A percentile compares a stretch with the other conserved stretches of the same genome.
Evolutionary conservation across 345 rosid genomes (phyloP).

Genomic region (Eucalyptus marginata): DNA sequence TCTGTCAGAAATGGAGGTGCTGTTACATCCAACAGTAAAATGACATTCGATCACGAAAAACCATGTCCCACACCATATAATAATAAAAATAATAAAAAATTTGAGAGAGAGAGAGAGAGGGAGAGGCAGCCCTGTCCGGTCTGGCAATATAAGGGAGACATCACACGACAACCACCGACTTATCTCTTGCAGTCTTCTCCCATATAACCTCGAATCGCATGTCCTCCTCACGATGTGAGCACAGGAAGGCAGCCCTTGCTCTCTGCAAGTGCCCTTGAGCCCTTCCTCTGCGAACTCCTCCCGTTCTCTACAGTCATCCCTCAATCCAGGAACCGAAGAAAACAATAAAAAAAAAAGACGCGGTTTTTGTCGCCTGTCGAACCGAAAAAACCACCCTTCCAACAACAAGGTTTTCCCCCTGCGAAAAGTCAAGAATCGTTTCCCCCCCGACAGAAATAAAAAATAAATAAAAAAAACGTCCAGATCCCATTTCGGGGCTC

Average conservation of each 20-base stretch:
- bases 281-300: background rate
- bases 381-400: background rate
- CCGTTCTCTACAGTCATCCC: background rate
- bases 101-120: background rate
- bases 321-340: background rate
- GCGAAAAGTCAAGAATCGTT: background rate
- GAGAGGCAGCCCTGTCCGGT: background rate
- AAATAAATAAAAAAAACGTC: background rate
- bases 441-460: too few relatives aligned
- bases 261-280: background rate
- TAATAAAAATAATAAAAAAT: background rate
- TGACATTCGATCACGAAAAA: background rate
- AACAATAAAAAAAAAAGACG: background rate
- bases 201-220: background rate
- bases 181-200: background rate
- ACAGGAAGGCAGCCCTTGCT: background rate
- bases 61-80: background rate
- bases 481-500: background rate
- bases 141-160: background rate
- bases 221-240: background rate
- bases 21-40: background rate
- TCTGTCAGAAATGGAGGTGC: background rate
- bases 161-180: background rate
- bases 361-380: background rate
- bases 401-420: background rate